Base-by-base conservation (phyloP, 441 rosid species). In the Hura crepitans region DNA sequence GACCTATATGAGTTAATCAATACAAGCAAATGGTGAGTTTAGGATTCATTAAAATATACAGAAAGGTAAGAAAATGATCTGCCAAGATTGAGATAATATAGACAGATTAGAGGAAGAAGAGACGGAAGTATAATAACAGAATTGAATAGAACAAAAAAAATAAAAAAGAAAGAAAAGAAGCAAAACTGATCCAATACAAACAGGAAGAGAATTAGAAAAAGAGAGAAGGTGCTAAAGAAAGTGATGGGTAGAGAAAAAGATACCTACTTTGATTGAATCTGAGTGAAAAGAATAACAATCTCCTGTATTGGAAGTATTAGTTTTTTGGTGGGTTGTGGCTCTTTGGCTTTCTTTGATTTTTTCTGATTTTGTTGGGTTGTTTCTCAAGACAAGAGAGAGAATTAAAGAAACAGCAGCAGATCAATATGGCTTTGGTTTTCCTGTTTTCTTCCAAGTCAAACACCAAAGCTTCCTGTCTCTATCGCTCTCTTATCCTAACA, bases 241-340 rank as follows among this genome's bases (percentile, higher is more conserved):
- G 72, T 66, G 75, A 68, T 53, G 65, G 14, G 10, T 7, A 51
- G 35, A 59, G 69, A 78, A n/a, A 75, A 50, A 70, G 62, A 65
- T 62, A 59, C 81, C 63, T 59, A 64, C 75, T 80, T 80, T 31
- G 82, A 68, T 72, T 70, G 79, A 75, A 84, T 82, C 85, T 69
- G 76, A 82, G 80, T 49, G 72, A 30, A 75, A 59, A 68, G 22
- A 61, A 55, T 6, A 62, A 46, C 70, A 63, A 69, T 56, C 45
- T 27, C 45, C n/a, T 51, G 45, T 11, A 22, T 61, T 43, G 61
- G 66, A 64, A 47, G 65, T 57, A 20, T 59, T 63, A 69, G 66
- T 22, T n/a, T 42, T 42, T 63, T 55, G 73, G 59, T 51, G 63
- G 27, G 43, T 54, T 31, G 66, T 58, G 72, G 71, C 33, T 14